These are phyloP conservation scores for Monosporascus sp. DNA, from an alignment of 2,329 filamentous ascomycete species.

Conservation along the genomic window DNA sequence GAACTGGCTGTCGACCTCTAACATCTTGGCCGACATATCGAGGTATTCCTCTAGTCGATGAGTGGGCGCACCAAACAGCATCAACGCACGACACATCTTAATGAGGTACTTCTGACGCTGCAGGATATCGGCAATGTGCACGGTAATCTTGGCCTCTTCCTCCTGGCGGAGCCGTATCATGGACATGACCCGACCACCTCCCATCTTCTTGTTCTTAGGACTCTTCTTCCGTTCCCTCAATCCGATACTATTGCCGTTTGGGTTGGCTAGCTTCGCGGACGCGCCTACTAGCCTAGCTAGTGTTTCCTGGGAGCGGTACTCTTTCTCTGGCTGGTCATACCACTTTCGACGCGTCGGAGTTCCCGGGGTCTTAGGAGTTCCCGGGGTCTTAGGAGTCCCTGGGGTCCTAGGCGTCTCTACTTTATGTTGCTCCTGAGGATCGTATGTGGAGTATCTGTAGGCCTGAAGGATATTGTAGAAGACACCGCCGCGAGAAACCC, in stretches of 20 bases:
- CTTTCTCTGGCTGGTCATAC: slow-evolving; percentile 31
- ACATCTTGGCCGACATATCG: slow-evolving; percentile 80
- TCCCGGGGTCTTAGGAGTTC: slow-evolving; percentile 13
- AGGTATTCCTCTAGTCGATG: slow-evolving; percentile 90
- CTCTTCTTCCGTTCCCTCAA: slow-evolving; percentile 19
- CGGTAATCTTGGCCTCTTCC: slow-evolving; percentile 34
- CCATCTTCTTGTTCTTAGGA: slow-evolving; percentile 25
- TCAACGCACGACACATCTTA: slow-evolving; percentile 78
- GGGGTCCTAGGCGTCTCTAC: slow-evolving; percentile 4
- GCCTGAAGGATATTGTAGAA: slow-evolving; percentile 20
- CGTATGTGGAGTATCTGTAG: slow-evolving; percentile 11
- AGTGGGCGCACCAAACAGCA: slow-evolving; percentile 86
- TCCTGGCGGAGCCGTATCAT: slow-evolving; percentile 29
- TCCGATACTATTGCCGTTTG: slow-evolving; percentile 7
- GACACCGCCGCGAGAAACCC: slow-evolving; percentile 10
- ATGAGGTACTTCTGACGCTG: slow-evolving; percentile 58
- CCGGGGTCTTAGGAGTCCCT: slow-evolving; percentile 16
- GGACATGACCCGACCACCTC: slow-evolving; percentile 24
- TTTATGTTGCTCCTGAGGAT: slow-evolving; percentile 13
- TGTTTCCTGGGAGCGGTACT: slow-evolving; percentile 34
- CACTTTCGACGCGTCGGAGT: slow-evolving; percentile 36
- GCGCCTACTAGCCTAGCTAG: slow-evolving; percentile 33
- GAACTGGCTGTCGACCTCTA: slow-evolving; percentile 86
- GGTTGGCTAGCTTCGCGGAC: slow-evolving; percentile 16
- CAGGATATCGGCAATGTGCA: slow-evolving; percentile 59